Conservation (phyloP, 306 rosid species). For the Rosa multiflora region DNA sequence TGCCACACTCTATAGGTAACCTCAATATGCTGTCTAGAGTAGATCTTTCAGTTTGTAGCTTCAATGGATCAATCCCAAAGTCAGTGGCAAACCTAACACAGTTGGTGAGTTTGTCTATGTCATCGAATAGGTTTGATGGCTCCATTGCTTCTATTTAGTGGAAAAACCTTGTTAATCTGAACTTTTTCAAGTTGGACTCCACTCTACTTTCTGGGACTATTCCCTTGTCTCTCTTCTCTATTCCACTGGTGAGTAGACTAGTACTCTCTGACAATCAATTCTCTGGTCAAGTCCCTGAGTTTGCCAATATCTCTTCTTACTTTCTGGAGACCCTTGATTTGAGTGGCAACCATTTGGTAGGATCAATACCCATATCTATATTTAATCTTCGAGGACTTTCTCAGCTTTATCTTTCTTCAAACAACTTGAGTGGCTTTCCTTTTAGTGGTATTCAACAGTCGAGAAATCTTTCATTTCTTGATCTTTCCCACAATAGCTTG, state of each 20-base stretch:
- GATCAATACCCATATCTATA: neutral
- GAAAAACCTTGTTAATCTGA: neutral
- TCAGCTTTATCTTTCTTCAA: neutral
- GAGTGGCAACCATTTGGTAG: neutral
- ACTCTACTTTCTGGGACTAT: neutral
- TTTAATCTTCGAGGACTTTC: neutral
- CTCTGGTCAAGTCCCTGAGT: neutral
- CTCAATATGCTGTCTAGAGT: neutral
- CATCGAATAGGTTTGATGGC: neutral
- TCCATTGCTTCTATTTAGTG: neutral
- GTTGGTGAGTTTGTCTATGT: neutral
- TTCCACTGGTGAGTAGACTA: neutral
- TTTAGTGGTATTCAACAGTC: constrained; percentile 1
- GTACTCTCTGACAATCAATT: neutral
- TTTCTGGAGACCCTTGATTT: neutral
- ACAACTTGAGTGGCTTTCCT: constrained; percentile 4
- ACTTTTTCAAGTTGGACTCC: neutral
- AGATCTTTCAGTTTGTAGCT: neutral
- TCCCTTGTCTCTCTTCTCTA: neutral
- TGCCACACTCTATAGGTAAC: neutral
- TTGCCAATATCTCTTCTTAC: neutral
- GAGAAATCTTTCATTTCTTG: neutral
- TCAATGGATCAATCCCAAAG: neutral
- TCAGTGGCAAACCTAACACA: neutral
- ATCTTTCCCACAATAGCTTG: neutral